Base-by-base conservation (phyloP, 1,284 basidiomycete genomes). In the Lentinula novae-zelandiae region DNA sequence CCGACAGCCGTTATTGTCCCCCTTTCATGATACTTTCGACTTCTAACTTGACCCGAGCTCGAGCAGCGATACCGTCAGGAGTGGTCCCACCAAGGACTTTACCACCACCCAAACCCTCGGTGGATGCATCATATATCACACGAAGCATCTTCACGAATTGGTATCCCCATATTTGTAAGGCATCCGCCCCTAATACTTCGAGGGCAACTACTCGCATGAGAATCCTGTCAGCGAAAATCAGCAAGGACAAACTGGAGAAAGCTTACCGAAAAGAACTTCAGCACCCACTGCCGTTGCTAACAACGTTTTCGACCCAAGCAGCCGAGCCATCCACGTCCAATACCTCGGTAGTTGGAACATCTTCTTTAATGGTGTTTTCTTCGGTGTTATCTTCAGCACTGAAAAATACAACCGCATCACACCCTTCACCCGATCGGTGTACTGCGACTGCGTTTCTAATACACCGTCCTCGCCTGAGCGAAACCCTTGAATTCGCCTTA, bases 361-460 rank as follows among this genome's bases (percentile, higher is more conserved):
- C 27, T 67, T 69, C 49, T 82, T 73, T 61, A 79, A 66, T n/a
- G 82, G 79, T 58, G 70, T 69, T 55, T 73, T 67, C 27, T 70
- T 65, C 8, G 69, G 67, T 22, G 77, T 48, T 4, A 63, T 75
- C 62, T 76, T 82, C 44, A 96, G 72, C 60, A 97, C 84, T 7
- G 88, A 82, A 71, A 94, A 93, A 77, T 97, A 99, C 22, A 99
- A 84, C 9, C 95, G 85, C 78, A 94, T 82, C 52, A 96, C 84
- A 5, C 94, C 95, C 33, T 85, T 76, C 66, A 97, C 82, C n/a
- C 96, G 85, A 50, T 80, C 79, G 22, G 83, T 81, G 71, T 93
- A 92, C 57, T 93, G 90, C 15, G 82, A 75, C 15, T 75, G 70
- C 0, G 80, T 77, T 73, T 96, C 83, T 54, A 73, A 56, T 4